Evolutionary conservation across 2,329 filamentous ascomycete species (phyloP), one percentile per base, ranked within the genome.

Genomic region (Claviceps maximensis): DNA sequence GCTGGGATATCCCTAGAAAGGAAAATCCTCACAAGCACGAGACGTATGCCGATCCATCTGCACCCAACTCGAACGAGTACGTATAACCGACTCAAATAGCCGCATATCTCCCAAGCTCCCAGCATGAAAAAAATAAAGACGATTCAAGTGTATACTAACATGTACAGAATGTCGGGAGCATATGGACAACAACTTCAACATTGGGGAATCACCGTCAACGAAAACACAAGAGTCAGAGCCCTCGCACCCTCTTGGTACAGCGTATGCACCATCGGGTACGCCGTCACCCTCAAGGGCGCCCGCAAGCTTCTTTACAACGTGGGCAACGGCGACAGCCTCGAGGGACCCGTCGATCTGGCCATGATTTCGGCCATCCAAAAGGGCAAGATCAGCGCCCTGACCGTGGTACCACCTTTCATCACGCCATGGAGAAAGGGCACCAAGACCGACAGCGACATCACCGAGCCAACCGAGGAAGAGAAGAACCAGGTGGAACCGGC

Each of bases 261-360:
- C n/a, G 50, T 52, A 19, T 52, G 50, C 12, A 52, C 50, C 3
- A 25, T 52, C n/a, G 50, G 50, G 15, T 52, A 52, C 5, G 50
- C 50, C 21, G 21, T 52, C 15, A 48, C 50, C 17, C 44, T 40
- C 21, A 4, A 27, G 23, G 50, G 50, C 6, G 50, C 50, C 17
- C 23, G 38, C 4, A 48, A 47, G 45, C 50, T 52, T 3, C 23
- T 52, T 6, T 52, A 52, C 19, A 48, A 45, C 13, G 15, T 52
- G 7, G 50, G 50, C 21, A 52, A 48, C 8, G 33, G 44, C 21
- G n/a, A 27, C 3, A 21, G 50, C 8, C 29, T 52, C 9, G 25
- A 23, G 1, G 50, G 21, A 8, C 50, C 50, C 8, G 31, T 52
- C 33, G 50, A 52, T 21, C 45, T 48, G 15, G 50, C 50, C 45